phyloP scores from a whole-genome alignment of 441 rosid genomes.

The Lepidium campestre region DNA sequence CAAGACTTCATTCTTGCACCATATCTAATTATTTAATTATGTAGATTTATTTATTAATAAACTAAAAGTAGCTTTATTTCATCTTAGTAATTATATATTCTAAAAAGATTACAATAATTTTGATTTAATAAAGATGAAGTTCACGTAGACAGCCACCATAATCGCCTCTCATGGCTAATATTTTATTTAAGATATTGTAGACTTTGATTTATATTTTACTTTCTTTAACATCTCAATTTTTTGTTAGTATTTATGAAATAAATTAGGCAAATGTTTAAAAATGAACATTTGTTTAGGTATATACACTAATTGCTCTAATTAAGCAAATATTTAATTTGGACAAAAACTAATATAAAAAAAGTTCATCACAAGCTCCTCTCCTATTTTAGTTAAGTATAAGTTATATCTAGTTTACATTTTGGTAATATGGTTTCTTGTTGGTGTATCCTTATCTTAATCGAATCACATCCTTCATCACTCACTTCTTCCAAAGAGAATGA shows the following conservation, averaged over 20 bases:
- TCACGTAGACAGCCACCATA: constrained; percentile 25
- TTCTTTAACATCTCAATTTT: background rate
- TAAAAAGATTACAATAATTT: background rate
- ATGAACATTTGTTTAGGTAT: background rate
- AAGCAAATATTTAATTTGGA: too few relatives aligned
- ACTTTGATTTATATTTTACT: background rate
- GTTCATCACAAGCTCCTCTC: too few relatives aligned
- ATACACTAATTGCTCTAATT: too few relatives aligned
- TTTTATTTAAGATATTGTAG: constrained; percentile 6
- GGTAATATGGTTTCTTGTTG: too few relatives aligned
- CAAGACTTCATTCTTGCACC: constrained; percentile 12
- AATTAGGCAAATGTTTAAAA: background rate
- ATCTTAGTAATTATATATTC: background rate
- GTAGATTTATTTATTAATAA: background rate
- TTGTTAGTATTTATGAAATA: background rate
- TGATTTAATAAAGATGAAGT: constrained; percentile 19
- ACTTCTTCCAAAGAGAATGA: too few relatives aligned
- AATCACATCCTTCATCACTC: too few relatives aligned
- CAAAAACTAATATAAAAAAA: too few relatives aligned
- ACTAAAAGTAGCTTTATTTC: constrained; percentile 18
- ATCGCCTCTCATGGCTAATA: constrained; percentile 8
- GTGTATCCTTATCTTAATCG: too few relatives aligned
- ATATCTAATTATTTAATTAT: constrained; percentile 13
- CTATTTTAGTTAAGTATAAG: too few relatives aligned
- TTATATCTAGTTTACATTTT: too few relatives aligned